These are phyloP conservation scores for Clavaria fumosa DNA, from an alignment of 768 basidiomycete genomes.

Conservation along the genomic window DNA sequence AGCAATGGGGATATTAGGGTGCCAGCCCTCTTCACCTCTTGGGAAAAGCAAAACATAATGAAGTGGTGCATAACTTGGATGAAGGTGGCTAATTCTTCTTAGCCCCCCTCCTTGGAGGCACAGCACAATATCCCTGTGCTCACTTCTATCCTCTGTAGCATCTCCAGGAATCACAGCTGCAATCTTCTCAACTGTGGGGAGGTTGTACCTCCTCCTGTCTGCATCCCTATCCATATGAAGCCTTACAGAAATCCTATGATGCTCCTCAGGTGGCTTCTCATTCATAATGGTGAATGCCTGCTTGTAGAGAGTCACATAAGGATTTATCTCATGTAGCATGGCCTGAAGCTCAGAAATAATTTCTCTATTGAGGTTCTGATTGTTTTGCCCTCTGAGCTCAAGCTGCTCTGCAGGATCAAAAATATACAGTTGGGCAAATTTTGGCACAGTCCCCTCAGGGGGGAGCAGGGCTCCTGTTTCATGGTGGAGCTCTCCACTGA, in stretches of 20 bases:
- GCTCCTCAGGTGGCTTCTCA: background rate
- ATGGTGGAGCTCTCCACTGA: constrained; percentile 22
- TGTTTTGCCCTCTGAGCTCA: background rate
- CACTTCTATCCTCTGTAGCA: constrained; percentile 7
- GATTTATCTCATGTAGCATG: too few species aligned
- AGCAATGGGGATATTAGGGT: constrained; percentile 11
- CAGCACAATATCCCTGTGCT: constrained; percentile 17
- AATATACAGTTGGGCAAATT: constrained; percentile 23
- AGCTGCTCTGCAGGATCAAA: too few species aligned
- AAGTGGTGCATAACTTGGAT: constrained; percentile 19
- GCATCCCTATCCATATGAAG: constrained; percentile 1
- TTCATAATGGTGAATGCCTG: too few species aligned
- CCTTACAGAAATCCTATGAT: constrained; percentile 2
- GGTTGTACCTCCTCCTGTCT: constrained; percentile 23
- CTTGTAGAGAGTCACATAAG: too few species aligned
- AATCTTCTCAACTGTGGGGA: constrained; percentile 24
- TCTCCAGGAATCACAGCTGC: constrained; percentile 22
- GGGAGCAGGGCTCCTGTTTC: constrained; percentile 17
- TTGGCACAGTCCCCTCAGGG: constrained; percentile 8
- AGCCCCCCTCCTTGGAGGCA: constrained; percentile 11
- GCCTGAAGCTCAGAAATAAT: too few species aligned
- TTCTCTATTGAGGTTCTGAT: too few species aligned
- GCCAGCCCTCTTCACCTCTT: constrained; percentile 24
- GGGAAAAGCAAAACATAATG: constrained; percentile 19
- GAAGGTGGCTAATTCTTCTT: constrained; percentile 17